Conservation (phyloP, 805 yeast species). For the Saccharomycodes ludwigii region DNA sequence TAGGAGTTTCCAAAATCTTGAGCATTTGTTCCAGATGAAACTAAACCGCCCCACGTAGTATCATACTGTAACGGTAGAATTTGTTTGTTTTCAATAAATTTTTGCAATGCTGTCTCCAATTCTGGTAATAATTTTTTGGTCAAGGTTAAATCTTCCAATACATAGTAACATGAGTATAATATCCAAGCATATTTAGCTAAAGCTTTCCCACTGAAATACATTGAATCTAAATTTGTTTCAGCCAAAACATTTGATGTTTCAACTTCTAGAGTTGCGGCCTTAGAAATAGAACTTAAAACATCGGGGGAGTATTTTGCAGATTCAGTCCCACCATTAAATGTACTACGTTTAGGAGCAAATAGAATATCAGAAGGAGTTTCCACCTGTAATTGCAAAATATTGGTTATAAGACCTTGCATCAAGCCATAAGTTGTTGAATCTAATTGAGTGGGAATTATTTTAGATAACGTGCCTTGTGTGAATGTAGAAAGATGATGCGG, state of each 20-base stretch:
- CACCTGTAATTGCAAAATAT: constrained; percentile 29
- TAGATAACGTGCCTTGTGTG: constrained; percentile 17
- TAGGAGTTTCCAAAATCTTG: constrained; percentile 65
- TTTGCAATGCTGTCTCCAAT: constrained; percentile 54
- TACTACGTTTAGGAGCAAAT: constrained; percentile 26
- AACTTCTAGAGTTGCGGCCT: constrained; percentile 26
- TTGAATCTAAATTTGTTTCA: constrained; percentile 55
- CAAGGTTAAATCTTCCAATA: constrained; percentile 43
- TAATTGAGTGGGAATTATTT: constrained; percentile 16
- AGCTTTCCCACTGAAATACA: constrained; percentile 83
- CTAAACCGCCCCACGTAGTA: constrained; percentile 62
- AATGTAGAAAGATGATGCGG: constrained; percentile 52
- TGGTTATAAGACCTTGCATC: constrained; percentile 34
- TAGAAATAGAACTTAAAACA: constrained; percentile 20
- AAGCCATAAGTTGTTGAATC: constrained; percentile 40
- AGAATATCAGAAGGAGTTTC: constrained; percentile 30
- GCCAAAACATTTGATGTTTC: constrained; percentile 28
- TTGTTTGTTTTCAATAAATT: constrained; percentile 62
- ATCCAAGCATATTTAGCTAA: constrained; percentile 86
- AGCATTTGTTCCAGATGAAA: constrained; percentile 48
- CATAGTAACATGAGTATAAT: constrained; percentile 55
- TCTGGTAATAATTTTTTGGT: constrained; percentile 41
- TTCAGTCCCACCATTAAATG: background rate
- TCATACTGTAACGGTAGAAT: constrained; percentile 68
- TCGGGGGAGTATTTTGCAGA: constrained; percentile 17